Evolutionary conservation across 208 protist species (phyloP), one percentile per base, ranked within the genome.

Genomic region (Trypanosoma vivax): DNA sequence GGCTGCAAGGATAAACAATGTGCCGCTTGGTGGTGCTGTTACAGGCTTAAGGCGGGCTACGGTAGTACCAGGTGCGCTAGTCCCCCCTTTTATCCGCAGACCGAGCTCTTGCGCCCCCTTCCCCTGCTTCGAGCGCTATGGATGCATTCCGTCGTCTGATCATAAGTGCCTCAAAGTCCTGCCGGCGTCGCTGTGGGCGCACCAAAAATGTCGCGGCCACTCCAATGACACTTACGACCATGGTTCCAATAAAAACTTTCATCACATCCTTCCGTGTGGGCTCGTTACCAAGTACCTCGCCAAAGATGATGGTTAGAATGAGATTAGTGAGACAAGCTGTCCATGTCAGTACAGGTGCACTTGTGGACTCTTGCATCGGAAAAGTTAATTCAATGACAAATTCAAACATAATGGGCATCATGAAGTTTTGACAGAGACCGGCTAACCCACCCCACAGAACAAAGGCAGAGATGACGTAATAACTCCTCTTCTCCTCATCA

Each of bases 361-460:
- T 82, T 21, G 77, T 86, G 40, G 68, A 79, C 63, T 90, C 81
- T 5, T 61, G 60, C 66, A 86, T 64, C 4, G 81, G 81, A 58
- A 86, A 90, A 16, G 81, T 90, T 7, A 90, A 58, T 69, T 90
- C 81, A 42, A 90, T 70, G 2, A 83, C 81, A 65, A 79, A 90
- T 59, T 90, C 77, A 63, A 86, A 90, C 70, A 85, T 79, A 40
- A 90, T 56, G 5, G 81, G 81, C 74, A 90, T 82, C 71, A 83
- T 81, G 28, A 81, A 79, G 57, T 90, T 90, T 60, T 83, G 77
- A 29, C 73, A 90, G 1, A 90, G 19, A 0, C 81, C 81, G 0
- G 75, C 70, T 0, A 88, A 41, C 7, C 73, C 76, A 34, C 76
- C 76, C 73, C 73, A 84, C 0, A 73, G 58, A 43, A 83, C 33